Base-by-base conservation (phyloP, 106 monocot species). In the Allium fistulosum region DNA sequence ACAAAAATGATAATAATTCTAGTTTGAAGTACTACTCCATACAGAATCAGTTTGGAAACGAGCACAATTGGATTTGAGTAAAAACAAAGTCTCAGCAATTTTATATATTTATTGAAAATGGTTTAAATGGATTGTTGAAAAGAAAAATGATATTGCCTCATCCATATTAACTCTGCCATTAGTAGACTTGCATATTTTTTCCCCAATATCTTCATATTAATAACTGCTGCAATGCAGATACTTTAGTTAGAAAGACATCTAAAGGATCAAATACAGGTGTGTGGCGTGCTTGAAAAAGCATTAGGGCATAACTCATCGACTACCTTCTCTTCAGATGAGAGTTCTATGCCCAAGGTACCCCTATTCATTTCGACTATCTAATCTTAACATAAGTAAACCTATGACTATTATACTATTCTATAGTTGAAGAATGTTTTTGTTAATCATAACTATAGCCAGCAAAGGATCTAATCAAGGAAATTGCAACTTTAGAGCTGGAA, bases 201-300 rank as follows among this genome's bases (percentile, higher is more conserved):
- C 37, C 37, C 37, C 37, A 37, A 37, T 2, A 2, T 37, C 37
- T 2, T 62, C 4, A 3, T 37, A n/a, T 63, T 5, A 5, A 37
- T 37, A 37, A 37, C 5, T 37, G 37, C 37, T 17, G 27, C 62
- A 17, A 48, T 74, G 63, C 83, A 99, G 97, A 99, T 99, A 74
- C 51, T 77, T 56, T 79, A 85, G 69, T 87, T 99, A 8, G 97
- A 90, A 77, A 83, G 79, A 78, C 59, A 79, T 56, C 73, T 99
- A 28, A 79, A 87, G 72, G 84, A 87, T 74, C 97, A 92, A 52
- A 48, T 84, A 69, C 48, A 58, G 5, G 77, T 82, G 66, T 80
- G 87, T 6, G 69, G 48, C 56, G 71, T 74, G 62, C 73, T 99
- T 51, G 97, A 99, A 67, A 90, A 90, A 59, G 89, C 87, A 68